Evolutionary conservation across 2,329 filamentous ascomycete species (phyloP).

Genomic region (Paecilomyces dactylethromorphus): DNA sequence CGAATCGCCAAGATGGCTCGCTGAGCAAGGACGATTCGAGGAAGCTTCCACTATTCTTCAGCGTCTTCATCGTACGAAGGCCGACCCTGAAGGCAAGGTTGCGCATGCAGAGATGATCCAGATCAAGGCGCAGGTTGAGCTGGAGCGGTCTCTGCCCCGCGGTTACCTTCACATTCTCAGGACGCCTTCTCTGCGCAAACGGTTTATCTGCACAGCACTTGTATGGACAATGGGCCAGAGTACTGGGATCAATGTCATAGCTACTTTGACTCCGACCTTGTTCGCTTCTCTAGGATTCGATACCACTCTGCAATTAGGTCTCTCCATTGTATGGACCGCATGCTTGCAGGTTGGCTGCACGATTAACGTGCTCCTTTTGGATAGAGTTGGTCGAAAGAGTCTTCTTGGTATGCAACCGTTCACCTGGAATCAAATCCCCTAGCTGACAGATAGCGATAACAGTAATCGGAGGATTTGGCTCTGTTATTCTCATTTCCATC

Average conservation of each 20-base stretch:
- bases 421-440: background rate
- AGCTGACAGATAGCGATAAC: background rate
- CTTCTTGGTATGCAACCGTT: background rate
- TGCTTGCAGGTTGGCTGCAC: slow-evolving; percentile 18
- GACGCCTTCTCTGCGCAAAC: slow-evolving; percentile 18
- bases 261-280: slow-evolving; percentile 21
- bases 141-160: slow-evolving; percentile 12
- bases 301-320: slow-evolving; percentile 18
- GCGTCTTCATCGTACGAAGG: slow-evolving; percentile 14
- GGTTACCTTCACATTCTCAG: slow-evolving; percentile 21
- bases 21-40: slow-evolving; percentile 13
- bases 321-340: slow-evolving; percentile 21
- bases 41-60: slow-evolving; percentile 13
- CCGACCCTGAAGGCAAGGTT: slow-evolving; percentile 13
- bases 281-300: slow-evolving; percentile 24
- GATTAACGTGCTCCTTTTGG: slow-evolving; percentile 19
- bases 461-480: background rate
- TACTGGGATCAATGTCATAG: slow-evolving; percentile 23
- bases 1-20: slow-evolving; percentile 12
- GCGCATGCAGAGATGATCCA: slow-evolving; percentile 20
- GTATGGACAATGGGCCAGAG: slow-evolving; percentile 24
- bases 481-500: background rate
- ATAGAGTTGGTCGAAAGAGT: slow-evolving; percentile 18
- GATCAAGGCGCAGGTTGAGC: slow-evolving; percentile 22
- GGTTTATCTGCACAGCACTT: slow-evolving; percentile 20